Conservation (phyloP, 2,329 filamentous ascomycete genomes). For the Westerdykella sp. region DNA sequence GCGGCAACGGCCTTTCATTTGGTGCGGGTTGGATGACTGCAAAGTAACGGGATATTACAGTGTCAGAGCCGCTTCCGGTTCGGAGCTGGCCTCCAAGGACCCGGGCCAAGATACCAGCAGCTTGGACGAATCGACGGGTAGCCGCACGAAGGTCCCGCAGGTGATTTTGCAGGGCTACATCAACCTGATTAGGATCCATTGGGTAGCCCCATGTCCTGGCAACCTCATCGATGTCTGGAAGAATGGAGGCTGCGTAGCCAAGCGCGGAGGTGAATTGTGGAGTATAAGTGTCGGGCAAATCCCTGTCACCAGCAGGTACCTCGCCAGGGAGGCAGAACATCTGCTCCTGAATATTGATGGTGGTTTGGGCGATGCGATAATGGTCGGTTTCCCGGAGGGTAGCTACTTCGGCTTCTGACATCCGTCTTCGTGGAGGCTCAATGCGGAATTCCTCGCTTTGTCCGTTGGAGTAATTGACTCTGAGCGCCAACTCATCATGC, state of each 20-base stretch:
- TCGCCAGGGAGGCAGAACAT: conserved; percentile 48
- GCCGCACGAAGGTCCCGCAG: conserved; percentile 52
- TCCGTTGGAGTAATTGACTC: conserved; percentile 55
- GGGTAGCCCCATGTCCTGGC: conserved; percentile 55
- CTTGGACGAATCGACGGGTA: conserved; percentile 56
- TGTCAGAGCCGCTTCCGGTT: conserved; percentile 35
- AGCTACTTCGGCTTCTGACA: conserved; percentile 38
- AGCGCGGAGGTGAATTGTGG: conserved; percentile 38
- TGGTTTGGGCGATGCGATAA: conserved; percentile 50
- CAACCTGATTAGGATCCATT: conserved; percentile 48
- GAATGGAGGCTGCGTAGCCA: conserved; percentile 36
- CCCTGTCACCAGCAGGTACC: conserved; percentile 6
- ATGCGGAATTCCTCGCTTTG: conserved; percentile 54
- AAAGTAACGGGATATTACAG: conserved; percentile 41
- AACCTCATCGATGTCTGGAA: conserved; percentile 53
- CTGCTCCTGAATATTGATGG: conserved; percentile 50
- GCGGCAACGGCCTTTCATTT: conserved; percentile 27
- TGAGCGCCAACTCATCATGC: conserved; percentile 45
- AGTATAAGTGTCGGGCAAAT: conserved; percentile 34
- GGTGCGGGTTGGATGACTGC: conserved; percentile 44
- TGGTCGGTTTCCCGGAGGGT: conserved; percentile 50
- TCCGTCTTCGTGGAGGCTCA: conserved; percentile 25
- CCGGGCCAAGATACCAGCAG: conserved; percentile 52
- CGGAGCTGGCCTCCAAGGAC: conserved; percentile 50
- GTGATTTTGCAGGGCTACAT: conserved; percentile 51